Conservation (phyloP, 2,329 filamentous ascomycete species). For the Corniculantispora saksenae region DNA sequence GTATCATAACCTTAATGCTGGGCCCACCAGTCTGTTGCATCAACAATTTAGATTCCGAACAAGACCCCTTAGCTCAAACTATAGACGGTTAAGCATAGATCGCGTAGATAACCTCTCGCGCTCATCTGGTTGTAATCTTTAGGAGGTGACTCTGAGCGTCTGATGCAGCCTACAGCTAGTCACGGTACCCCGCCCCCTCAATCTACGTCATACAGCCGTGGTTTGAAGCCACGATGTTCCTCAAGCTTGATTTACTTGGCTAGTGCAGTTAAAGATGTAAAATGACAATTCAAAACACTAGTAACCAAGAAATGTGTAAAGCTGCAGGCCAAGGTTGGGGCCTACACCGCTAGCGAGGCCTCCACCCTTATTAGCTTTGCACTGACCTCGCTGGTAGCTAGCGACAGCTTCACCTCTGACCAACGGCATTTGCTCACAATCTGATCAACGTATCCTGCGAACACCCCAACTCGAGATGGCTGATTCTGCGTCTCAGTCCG, state of each 20-base stretch:
- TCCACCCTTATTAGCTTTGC: constrained; percentile 8
- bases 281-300: not conserved
- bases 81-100: too few species aligned
- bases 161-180: not conserved
- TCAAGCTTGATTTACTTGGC: not conserved
- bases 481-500: not conserved
- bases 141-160: not conserved
- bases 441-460: too few species aligned
- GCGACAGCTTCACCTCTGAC: not conserved
- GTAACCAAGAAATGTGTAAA: not conserved
- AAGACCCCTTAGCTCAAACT: too few species aligned
- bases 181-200: not conserved
- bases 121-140: not conserved
- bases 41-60: too few species aligned
- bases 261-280: too few species aligned
- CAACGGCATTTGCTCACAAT: not conserved
- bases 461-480: not conserved
- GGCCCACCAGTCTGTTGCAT: too few species aligned
- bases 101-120: too few species aligned
- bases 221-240: not conserved
- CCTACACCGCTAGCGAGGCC: constrained; percentile 3
- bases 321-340: not conserved
- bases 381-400: not conserved
- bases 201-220: not conserved
- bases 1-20: too few species aligned